Evolutionary conservation across 257 asterid species (phyloP), one percentile per base, ranked within the genome.

Genomic region (Paraleonurus japonicus): DNA sequence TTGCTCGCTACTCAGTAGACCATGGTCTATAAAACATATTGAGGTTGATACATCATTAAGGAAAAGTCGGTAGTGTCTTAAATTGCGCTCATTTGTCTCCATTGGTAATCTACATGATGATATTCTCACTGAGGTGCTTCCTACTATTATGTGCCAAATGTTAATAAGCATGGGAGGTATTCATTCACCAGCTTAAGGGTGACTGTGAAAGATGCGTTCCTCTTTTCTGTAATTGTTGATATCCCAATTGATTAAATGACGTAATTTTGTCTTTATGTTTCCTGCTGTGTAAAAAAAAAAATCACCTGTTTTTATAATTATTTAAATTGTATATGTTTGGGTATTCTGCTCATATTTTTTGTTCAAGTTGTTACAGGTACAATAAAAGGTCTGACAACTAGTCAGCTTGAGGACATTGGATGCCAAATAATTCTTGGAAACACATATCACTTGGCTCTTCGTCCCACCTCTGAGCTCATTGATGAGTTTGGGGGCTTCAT

Each of bases 351-450:
- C 9, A 58, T 47, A 16, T 16, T 37, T 67, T 26, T 13, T 39
- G 9, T 68, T 81, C 78, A 12, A 26, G 10, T 55, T 79, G 76
- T 67, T 80, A 35, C 80, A 94, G 99, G 98, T 54, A 95, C 98
- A 20, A 91, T 95, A 63, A 95, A 95, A 83, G 98, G 96, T 73
- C 84, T 95, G 71, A 84, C 97, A 19, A 88, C 88, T 75, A 82
- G 80, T 72, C 99, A 91, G 81, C 95, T 94, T 50, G 97, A 94
- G 90, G 96, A 91, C 27, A 95, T 95, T 82, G 98, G 98, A 39
- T 92, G 98, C 84, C 99, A 95, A 78, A 95, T 95, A 66, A 95
- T 95, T 76, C 96, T 94, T 41, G 99, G 99, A 71, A 94, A 94
- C 76, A 95, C 99, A 7, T 95, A 95, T 67, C 99, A 95, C 80